Conservation (phyloP, 768 basidiomycete species). For the Lyophyllum atratum region DNA sequence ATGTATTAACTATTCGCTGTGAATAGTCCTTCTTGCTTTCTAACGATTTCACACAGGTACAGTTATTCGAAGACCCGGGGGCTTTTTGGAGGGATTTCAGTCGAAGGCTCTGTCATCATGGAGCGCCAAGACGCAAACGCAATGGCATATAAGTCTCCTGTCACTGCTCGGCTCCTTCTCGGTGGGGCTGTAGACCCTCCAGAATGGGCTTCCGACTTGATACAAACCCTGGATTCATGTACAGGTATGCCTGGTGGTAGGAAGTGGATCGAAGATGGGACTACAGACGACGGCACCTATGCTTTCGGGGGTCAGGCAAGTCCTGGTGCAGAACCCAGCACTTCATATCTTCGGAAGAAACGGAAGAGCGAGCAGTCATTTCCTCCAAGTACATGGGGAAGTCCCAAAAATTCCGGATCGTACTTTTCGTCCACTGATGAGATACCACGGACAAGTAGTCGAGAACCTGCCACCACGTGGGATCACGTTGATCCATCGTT, state of each 20-base stretch:
- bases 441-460: constrained; percentile 19
- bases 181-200: constrained; percentile 76
- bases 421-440: constrained; percentile 46
- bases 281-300: constrained; percentile 45
- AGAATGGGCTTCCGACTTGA: constrained; percentile 75
- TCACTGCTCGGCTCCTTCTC: constrained; percentile 79
- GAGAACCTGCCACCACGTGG: constrained; percentile 29
- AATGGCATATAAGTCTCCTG: constrained; percentile 74
- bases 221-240: constrained; percentile 71
- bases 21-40: not conserved
- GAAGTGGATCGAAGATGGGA: constrained; percentile 64
- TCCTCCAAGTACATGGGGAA: constrained; percentile 69
- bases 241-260: constrained; percentile 70
- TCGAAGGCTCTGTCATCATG: constrained; percentile 89
- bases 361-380: constrained; percentile 47
- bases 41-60: constrained; percentile 52
- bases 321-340: constrained; percentile 34
- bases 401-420: constrained; percentile 47
- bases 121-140: constrained; percentile 93
- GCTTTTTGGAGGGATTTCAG: constrained; percentile 88
- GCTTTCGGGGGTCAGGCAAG: constrained; percentile 59
- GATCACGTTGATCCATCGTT: constrained; percentile 27
- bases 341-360: constrained; percentile 48
- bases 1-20: constrained; percentile 54
- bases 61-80: constrained; percentile 92